Conservation (phyloP, 768 basidiomycete species). For the Serendipita sp. region DNA sequence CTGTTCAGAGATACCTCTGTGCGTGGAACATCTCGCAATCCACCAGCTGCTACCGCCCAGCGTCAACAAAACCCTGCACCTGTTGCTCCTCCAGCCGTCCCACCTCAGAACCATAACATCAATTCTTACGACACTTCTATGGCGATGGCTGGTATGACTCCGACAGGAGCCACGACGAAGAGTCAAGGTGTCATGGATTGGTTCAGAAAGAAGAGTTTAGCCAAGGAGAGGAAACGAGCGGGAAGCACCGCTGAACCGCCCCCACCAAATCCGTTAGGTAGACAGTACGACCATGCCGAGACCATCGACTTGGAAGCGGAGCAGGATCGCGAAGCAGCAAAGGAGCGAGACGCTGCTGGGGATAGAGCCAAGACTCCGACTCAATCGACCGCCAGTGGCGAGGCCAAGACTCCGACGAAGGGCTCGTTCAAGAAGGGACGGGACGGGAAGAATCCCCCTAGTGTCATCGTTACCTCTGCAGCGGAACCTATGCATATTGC, state of each 20-base stretch:
- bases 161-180: slow-evolving; percentile 62
- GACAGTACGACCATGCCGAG: slow-evolving; percentile 1
- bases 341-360: not conserved
- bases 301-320: not conserved
- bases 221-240: slow-evolving; percentile 7
- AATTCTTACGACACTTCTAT: slow-evolving; percentile 20
- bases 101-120: slow-evolving; percentile 16
- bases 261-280: not conserved
- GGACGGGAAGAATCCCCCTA: slow-evolving; percentile 3
- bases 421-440: not conserved
- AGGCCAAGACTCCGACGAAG: slow-evolving; percentile 9
- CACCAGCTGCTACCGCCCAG: not conserved
- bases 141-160: slow-evolving; percentile 14
- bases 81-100: slow-evolving; percentile 16
- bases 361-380: slow-evolving; percentile 1
- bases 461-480: slow-evolving; percentile 13
- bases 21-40: not conserved
- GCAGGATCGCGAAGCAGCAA: not conserved
- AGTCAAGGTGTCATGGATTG: slow-evolving; percentile 96
- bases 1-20: not conserved
- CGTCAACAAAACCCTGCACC: slow-evolving; percentile 9
- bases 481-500: not conserved
- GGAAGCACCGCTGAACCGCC: not conserved
- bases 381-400: not conserved
- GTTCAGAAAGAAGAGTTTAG: slow-evolving; percentile 45